Conservation (phyloP, 2,329 filamentous ascomycete genomes). For the Aspergillus arachidicola region DNA sequence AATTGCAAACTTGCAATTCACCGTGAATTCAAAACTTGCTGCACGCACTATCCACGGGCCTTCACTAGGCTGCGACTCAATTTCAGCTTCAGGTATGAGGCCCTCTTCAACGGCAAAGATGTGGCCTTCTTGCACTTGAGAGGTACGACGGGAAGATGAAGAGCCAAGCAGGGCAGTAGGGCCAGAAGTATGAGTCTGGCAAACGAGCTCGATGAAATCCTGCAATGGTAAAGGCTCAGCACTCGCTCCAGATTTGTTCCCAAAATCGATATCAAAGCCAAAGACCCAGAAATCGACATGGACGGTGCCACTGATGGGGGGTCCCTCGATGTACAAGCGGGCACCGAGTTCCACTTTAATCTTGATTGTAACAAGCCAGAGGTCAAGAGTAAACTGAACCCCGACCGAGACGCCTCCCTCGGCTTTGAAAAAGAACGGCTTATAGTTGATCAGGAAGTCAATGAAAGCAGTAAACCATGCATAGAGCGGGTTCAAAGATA, state of each 20-base stretch:
- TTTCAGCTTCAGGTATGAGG: background rate
- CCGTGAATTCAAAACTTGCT: conserved; percentile 1
- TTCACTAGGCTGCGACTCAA: background rate
- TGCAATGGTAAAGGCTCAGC: background rate
- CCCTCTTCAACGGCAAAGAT: background rate
- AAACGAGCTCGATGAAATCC: background rate
- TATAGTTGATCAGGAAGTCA: conserved; percentile 48
- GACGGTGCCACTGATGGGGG: conserved; percentile 22
- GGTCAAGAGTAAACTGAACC: background rate
- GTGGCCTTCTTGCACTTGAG: background rate
- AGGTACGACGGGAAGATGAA: background rate
- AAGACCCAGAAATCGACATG: conserved; percentile 28
- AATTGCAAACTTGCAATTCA: conserved; percentile 11
- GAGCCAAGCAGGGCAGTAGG: background rate
- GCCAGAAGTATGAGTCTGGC: background rate
- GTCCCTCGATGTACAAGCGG: conserved; percentile 25
- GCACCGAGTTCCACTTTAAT: conserved; percentile 25
- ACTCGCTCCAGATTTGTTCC: background rate
- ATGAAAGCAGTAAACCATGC: conserved; percentile 46
- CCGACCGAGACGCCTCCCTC: conserved; percentile 31
- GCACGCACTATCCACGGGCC: background rate
- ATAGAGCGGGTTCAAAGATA: conserved; percentile 35
- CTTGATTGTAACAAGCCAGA: conserved; percentile 8
- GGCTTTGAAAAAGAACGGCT: conserved; percentile 41
- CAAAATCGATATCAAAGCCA: conserved; percentile 27